These are phyloP conservation scores for Zanthoxylum bungeanum DNA, from an alignment of 345 rosid genomes.

Conservation along the genomic window DNA sequence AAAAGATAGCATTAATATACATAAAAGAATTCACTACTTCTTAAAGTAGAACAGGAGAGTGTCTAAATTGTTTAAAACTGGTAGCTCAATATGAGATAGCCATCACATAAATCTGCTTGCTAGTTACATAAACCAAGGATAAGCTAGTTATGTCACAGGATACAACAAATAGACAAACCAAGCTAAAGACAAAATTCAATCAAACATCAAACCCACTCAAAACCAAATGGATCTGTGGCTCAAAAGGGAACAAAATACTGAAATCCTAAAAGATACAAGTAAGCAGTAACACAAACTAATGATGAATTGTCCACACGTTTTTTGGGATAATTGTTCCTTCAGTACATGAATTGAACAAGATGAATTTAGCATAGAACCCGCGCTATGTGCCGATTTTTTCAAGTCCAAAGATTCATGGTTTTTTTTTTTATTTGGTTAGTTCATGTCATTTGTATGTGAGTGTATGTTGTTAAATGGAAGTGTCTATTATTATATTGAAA, in stretches of 20 bases:
- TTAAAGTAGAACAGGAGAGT: not conserved
- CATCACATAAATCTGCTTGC: too few species aligned
- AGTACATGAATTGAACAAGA: too few species aligned
- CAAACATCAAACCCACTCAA: not conserved
- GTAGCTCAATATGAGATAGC: not conserved
- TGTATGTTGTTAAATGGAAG: too few species aligned
- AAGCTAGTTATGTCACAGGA: not conserved
- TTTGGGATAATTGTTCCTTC: too few species aligned
- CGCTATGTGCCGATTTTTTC: too few species aligned
- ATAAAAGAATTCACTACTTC: not conserved
- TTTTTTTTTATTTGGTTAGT: too few species aligned
- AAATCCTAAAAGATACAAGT: not conserved
- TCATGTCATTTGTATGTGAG: too few species aligned
- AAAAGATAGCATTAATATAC: conserved; percentile 9
- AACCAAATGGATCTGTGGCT: not conserved
- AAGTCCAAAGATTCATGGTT: too few species aligned
- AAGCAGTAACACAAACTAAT: too few species aligned
- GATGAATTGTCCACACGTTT: too few species aligned
- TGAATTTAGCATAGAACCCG: too few species aligned
- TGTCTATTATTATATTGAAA: too few species aligned
- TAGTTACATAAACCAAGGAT: not conserved
- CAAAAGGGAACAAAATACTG: not conserved
- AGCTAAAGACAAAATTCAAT: not conserved
- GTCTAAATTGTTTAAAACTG: conserved; percentile 1
- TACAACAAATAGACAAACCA: not conserved